These are phyloP conservation scores for Erodium trifolium DNA, from an alignment of 441 rosid genomes.

Conservation along the genomic window DNA sequence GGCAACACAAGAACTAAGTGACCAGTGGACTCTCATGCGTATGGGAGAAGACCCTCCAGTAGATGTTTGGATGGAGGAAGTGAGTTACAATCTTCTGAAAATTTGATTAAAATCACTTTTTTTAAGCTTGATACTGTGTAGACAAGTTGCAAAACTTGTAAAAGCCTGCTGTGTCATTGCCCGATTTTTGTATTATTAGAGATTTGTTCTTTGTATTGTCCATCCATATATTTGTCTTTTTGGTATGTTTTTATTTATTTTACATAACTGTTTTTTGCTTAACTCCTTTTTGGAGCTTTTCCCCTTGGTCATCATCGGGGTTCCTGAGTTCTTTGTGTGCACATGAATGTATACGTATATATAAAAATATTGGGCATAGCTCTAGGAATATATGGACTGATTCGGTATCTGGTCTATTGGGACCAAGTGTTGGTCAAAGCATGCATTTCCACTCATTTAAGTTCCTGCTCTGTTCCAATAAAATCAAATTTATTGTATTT, in stretches of 20 bases:
- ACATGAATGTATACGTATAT: neutral
- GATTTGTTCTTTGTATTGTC: neutral
- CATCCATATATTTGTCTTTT: neutral
- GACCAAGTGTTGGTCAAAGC: neutral
- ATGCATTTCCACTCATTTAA: neutral
- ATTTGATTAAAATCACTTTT: neutral
- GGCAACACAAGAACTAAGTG: constrained; percentile 68
- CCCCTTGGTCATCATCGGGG: neutral
- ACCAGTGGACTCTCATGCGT: constrained; percentile 85
- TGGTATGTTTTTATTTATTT: neutral
- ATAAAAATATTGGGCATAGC: neutral
- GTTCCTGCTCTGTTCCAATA: neutral
- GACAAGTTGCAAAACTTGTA: neutral
- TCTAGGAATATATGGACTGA: constrained; percentile 1
- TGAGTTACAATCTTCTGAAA: constrained; percentile 28
- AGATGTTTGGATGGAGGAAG: constrained; percentile 77
- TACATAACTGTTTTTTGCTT: neutral
- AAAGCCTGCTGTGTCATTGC: neutral
- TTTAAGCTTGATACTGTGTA: neutral
- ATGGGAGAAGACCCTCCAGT: constrained; percentile 81
- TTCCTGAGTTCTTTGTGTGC: neutral
- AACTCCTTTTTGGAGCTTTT: neutral
- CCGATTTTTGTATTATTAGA: neutral
- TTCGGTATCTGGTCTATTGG: neutral
- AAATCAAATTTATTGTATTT: neutral